Conservation (phyloP, 768 basidiomycete genomes). For the Suillus occidentalis region DNA sequence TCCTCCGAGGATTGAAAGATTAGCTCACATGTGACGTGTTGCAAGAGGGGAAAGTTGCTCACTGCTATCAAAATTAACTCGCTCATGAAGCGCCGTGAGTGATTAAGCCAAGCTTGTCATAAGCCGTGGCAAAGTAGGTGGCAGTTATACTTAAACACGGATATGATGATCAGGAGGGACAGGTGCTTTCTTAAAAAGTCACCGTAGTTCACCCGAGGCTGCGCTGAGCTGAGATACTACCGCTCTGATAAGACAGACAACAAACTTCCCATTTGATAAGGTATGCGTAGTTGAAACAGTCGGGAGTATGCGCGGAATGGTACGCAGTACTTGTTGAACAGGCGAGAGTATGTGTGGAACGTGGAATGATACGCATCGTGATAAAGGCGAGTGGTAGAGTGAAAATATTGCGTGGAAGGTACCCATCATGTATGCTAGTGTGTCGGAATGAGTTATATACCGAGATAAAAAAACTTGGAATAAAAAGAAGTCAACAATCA, state of each 20-base stretch:
- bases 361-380: neutral
- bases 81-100: neutral
- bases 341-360: neutral
- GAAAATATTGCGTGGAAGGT: neutral
- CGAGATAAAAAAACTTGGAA: neutral
- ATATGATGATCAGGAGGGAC: neutral
- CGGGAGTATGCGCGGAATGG: neutral
- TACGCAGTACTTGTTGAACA: neutral
- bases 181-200: neutral
- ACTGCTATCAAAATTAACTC: neutral
- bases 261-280: neutral
- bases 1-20: slow-evolving; percentile 1
- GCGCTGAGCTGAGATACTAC: neutral
- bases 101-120: neutral
- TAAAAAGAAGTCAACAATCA: neutral
- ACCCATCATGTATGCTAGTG: neutral
- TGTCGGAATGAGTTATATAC: slow-evolving; percentile 6
- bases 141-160: neutral
- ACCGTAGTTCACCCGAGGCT: neutral
- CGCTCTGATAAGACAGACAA: neutral
- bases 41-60: neutral
- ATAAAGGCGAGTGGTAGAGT: neutral
- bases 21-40: neutral
- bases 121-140: neutral
- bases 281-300: neutral